Conservation (phyloP, 768 basidiomycete genomes). For the Udeniomyces megalosporus region DNA sequence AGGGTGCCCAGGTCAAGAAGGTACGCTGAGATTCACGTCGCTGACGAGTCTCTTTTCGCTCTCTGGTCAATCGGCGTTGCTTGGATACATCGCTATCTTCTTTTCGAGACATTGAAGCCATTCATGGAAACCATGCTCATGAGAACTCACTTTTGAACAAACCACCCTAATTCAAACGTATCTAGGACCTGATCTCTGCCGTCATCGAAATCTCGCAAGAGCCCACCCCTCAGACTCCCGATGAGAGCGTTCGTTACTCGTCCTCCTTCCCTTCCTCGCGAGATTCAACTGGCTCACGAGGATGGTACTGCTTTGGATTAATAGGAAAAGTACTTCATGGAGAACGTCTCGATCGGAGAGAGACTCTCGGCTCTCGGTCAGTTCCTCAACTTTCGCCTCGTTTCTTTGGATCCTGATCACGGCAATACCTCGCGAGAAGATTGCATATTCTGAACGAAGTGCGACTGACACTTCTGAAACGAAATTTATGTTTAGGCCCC, state of each 20-base stretch:
- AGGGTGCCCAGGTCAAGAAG: conserved; percentile 30
- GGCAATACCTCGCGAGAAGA: too few species aligned
- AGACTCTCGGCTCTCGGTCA: conserved; percentile 57
- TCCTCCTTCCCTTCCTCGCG: too few species aligned
- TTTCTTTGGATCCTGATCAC: neutral
- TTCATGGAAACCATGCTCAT: too few species aligned
- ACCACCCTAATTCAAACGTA: neutral
- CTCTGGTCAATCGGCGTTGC: neutral
- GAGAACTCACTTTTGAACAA: too few species aligned
- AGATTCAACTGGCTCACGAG: neutral
- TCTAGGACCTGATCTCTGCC: conserved; percentile 12
- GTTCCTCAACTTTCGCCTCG: conserved; percentile 18
- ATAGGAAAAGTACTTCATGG: conserved; percentile 77
- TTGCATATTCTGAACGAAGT: too few species aligned
- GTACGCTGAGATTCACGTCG: conserved; percentile 15
- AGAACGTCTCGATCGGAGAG: conserved; percentile 75
- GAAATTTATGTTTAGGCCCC: conserved; percentile 52
- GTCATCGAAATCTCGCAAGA: conserved; percentile 17
- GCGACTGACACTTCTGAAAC: too few species aligned
- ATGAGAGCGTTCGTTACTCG: conserved; percentile 9
- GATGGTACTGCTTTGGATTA: neutral
- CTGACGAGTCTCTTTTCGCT: neutral
- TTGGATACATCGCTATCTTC: neutral
- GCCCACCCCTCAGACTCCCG: conserved; percentile 11
- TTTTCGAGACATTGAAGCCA: too few species aligned